Evolutionary conservation across 2,329 filamentous ascomycete genomes (phyloP), one percentile per base, ranked within the genome.

Genomic region (Paramyrothecium sp.): DNA sequence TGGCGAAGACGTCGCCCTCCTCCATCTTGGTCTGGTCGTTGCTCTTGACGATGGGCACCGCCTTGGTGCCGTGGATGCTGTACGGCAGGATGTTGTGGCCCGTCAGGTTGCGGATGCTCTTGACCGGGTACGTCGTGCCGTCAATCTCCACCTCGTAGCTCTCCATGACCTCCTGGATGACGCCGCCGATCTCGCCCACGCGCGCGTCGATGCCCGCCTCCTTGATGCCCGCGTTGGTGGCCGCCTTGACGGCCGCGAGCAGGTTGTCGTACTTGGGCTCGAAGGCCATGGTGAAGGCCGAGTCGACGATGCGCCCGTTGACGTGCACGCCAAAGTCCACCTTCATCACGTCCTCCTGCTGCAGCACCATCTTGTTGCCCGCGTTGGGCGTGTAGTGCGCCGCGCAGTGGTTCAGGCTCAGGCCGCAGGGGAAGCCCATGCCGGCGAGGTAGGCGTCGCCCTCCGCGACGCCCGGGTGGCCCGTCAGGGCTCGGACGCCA

Each of bases 21-120:
- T 97, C 93, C 94, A 98, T 98, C 82, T 96, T 97, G 54, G 92
- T 96, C 72, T 89, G 87, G 69, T 96, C 91, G 60, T 85, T 85
- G 60, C 87, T 89, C 80, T 96, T 96, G 62, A 97, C 92, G 67
- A 97, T 97, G 0, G 93, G 94, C 54, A 97, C 91, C 63, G 90
- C 92, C 82, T 97, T 97, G 67, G 87, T 90, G 57, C 93, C 92
- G 76, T 97, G 93, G 66, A 97, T 97, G 72, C 87, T 88, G 79
- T 93, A 95, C 60, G 87, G 92, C 56, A 91, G 82, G 69, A 97
- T 97, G 64, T 90, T 94, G 78, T 97, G 93, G 11, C 92, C 92
- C 69, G 90, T 94, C 59, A 96, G 80, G 77, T 95, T 95, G 63
- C 90, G 88, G 70, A 96, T 94, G 62, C 88, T 83, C 79, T 95